Conservation (phyloP, 2,329 filamentous ascomycete species). For the Cryphonectria carpinicola region DNA sequence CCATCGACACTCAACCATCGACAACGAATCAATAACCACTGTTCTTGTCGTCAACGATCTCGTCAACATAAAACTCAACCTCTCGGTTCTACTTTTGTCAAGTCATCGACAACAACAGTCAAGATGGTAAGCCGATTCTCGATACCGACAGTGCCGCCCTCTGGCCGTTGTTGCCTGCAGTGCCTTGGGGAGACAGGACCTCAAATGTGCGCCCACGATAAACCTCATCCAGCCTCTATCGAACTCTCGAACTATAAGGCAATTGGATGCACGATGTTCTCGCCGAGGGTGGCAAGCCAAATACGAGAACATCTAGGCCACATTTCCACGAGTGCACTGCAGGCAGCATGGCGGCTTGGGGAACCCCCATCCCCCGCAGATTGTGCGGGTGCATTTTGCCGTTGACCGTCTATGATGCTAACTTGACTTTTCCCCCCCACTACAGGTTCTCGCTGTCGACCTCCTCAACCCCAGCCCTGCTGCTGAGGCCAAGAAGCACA, state of each 20-base stretch:
- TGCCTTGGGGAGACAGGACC: slow-evolving; percentile 17
- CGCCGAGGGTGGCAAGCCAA: slow-evolving; percentile 2
- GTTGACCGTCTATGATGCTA: slow-evolving; percentile 44
- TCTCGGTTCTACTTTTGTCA: slow-evolving; percentile 48
- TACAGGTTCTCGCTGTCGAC: slow-evolving; percentile 99
- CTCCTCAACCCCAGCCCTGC: slow-evolving; percentile 98
- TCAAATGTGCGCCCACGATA: slow-evolving; percentile 18
- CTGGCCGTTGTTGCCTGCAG: slow-evolving; percentile 14
- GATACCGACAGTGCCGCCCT: slow-evolving; percentile 19
- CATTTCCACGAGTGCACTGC: neutral
- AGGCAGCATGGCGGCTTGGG: neutral
- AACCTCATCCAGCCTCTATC: slow-evolving; percentile 14
- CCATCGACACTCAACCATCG: slow-evolving; percentile 26
- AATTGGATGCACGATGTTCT: neutral
- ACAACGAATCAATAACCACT: slow-evolving; percentile 36
- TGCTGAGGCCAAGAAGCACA: slow-evolving; percentile 99
- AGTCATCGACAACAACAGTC: slow-evolving; percentile 55
- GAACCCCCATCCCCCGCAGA: neutral
- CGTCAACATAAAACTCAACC: slow-evolving; percentile 50
- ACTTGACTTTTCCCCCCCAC: slow-evolving; percentile 44
- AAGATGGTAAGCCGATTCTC: slow-evolving; percentile 67
- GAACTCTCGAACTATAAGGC: neutral
- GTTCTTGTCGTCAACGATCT: slow-evolving; percentile 54
- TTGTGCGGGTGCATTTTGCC: slow-evolving; percentile 10
- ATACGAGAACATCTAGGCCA: slow-evolving; percentile 21